Evolutionary conservation across 2,329 filamentous ascomycete genomes (phyloP).

Genomic region (Diaporthe vexans): DNA sequence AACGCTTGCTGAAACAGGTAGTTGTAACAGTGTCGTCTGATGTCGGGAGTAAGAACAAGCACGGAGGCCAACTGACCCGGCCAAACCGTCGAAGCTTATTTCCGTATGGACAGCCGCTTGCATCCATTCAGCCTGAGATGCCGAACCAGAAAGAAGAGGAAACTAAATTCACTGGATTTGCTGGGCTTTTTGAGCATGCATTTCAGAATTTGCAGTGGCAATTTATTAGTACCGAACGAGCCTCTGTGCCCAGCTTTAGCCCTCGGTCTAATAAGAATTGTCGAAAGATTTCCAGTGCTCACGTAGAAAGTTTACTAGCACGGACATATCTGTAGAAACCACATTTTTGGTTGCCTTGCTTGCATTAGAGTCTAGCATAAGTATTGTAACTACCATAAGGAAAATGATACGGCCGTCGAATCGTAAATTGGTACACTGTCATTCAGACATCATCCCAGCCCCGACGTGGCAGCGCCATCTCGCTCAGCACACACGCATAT

Average conservation of each 20-base stretch:
- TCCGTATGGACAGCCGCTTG: neutral
- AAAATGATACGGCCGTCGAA: neutral
- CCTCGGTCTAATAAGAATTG: neutral
- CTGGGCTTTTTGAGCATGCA: neutral
- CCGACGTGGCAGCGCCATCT: neutral
- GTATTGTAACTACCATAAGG: neutral
- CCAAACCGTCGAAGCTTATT: neutral
- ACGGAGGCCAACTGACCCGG: neutral
- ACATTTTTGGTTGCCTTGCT: neutral
- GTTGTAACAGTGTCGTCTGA: slow-evolving; percentile 17
- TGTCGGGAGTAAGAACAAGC: slow-evolving; percentile 22
- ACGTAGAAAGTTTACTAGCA: neutral
- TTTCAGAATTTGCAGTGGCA: neutral
- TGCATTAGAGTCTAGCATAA: slow-evolving; percentile 14
- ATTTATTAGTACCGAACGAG: neutral
- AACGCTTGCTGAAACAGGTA: slow-evolving; percentile 25
- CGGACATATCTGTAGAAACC: neutral
- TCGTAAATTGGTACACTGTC: slow-evolving; percentile 10
- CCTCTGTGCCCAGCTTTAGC: neutral
- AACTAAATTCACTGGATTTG: neutral
- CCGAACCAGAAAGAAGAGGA: neutral
- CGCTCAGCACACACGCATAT: neutral
- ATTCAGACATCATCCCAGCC: neutral
- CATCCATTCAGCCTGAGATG: neutral
- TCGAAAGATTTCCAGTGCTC: neutral